These are phyloP conservation scores for Penicillium frequentans DNA, from an alignment of 2,329 filamentous ascomycete genomes.

Conservation along the genomic window DNA sequence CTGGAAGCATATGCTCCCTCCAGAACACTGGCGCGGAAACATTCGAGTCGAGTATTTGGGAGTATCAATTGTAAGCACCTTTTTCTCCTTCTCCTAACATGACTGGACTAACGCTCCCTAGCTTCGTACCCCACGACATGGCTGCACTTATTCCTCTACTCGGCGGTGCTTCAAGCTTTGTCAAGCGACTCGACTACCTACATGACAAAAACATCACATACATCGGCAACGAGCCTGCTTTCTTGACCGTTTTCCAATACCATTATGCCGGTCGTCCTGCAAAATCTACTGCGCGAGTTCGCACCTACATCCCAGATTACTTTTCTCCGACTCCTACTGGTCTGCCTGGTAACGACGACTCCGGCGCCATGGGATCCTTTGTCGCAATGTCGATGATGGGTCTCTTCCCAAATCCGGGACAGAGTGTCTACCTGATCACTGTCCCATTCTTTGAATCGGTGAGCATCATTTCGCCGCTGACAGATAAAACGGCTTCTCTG, in stretches of 20 bases:
- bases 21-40: constrained; percentile 35
- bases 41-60: constrained; percentile 38
- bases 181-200: constrained; percentile 61
- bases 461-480: constrained; percentile 57
- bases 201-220: constrained; percentile 65
- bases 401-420: constrained; percentile 66
- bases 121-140: constrained; percentile 56
- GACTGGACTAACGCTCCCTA: constrained; percentile 39
- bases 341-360: constrained; percentile 68
- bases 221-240: constrained; percentile 64
- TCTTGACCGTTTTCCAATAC: constrained; percentile 65
- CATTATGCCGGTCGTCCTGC: constrained; percentile 66
- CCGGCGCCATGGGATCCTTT: constrained; percentile 67
- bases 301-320: constrained; percentile 62
- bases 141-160: constrained; percentile 56
- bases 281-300: constrained; percentile 50
- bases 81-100: no score
- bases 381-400: constrained; percentile 67
- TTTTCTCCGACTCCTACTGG: constrained; percentile 59
- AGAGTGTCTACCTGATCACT: constrained; percentile 67
- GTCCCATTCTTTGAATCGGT: constrained; percentile 66
- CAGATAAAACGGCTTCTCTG: constrained; percentile 60
- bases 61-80: constrained; percentile 49
- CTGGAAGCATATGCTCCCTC: constrained; percentile 32
- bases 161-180: constrained; percentile 58